phyloP scores from a whole-genome alignment of 352 stramenopile species.

The Phytophthora pisi region DNA sequence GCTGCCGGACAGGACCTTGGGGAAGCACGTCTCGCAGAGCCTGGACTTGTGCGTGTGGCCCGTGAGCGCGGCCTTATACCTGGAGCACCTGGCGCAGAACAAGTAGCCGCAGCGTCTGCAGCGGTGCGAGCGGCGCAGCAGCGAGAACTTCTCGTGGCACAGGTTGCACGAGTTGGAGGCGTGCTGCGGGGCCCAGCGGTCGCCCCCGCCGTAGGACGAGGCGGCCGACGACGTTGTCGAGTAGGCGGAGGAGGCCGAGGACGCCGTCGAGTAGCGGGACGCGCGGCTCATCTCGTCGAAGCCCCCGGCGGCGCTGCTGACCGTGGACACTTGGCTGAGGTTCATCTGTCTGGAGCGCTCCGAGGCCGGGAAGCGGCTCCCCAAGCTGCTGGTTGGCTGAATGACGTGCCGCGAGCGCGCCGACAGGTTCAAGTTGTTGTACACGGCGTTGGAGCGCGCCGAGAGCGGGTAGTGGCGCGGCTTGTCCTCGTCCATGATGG shows the following conservation, averaged over 20 bases:
- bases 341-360: constrained; percentile 57
- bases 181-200: constrained; percentile 76
- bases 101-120: constrained; percentile 81
- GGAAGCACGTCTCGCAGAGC: constrained; percentile 86
- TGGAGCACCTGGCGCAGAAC: constrained; percentile 86
- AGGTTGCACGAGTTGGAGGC: constrained; percentile 76
- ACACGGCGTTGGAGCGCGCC: constrained; percentile 28
- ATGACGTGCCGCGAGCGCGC: constrained; percentile 20
- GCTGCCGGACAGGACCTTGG: constrained; percentile 78
- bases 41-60: constrained; percentile 87
- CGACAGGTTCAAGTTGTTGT: constrained; percentile 40
- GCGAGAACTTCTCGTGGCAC: constrained; percentile 82
- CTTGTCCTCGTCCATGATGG: constrained; percentile 47
- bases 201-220: constrained; percentile 43
- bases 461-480: constrained; percentile 28
- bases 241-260: constrained; percentile 43
- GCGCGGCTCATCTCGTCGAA: constrained; percentile 59
- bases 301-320: constrained; percentile 17
- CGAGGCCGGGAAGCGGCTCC: constrained; percentile 33
- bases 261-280: constrained; percentile 67
- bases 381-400: background rate
- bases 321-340: constrained; percentile 46
- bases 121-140: constrained; percentile 80
- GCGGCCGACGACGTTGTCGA: constrained; percentile 33
- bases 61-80: constrained; percentile 73